phyloP scores from a whole-genome alignment of 108 stramenopile species.

The Cyclotella atomus region DNA sequence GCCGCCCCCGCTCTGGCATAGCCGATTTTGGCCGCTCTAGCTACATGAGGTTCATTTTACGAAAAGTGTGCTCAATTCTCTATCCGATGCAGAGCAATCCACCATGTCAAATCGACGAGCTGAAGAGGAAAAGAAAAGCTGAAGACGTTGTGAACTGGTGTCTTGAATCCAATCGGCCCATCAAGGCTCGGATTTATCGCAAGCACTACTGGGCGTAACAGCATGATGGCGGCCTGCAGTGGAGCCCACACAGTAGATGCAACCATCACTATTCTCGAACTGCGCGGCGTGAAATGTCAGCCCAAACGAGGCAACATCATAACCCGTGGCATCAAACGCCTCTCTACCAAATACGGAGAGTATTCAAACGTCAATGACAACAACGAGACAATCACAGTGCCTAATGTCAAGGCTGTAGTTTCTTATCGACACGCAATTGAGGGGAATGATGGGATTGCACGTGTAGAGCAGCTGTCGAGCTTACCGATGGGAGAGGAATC shows the following conservation, averaged over 20 bases:
- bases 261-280: constrained; percentile 15
- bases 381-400: not conserved
- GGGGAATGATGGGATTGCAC: not conserved
- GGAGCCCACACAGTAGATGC: not conserved
- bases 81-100: too few relatives aligned
- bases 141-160: too few relatives aligned
- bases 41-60: too few relatives aligned
- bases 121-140: too few relatives aligned
- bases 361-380: constrained; percentile 11
- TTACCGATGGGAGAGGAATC: constrained; percentile 7
- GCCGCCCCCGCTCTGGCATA: too few relatives aligned
- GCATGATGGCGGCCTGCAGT: not conserved
- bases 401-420: constrained; percentile 13
- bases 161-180: too few relatives aligned
- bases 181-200: not conserved
- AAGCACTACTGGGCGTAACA: not conserved
- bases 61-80: too few relatives aligned
- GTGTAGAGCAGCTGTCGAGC: not conserved
- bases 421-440: not conserved
- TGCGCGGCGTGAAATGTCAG: constrained; percentile 13
- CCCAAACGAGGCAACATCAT: not conserved
- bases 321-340: not conserved
- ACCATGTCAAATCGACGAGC: too few relatives aligned
- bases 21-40: too few relatives aligned
- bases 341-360: not conserved